These are phyloP conservation scores for Suillus variegatus DNA, from an alignment of 768 basidiomycete genomes.

Conservation along the genomic window DNA sequence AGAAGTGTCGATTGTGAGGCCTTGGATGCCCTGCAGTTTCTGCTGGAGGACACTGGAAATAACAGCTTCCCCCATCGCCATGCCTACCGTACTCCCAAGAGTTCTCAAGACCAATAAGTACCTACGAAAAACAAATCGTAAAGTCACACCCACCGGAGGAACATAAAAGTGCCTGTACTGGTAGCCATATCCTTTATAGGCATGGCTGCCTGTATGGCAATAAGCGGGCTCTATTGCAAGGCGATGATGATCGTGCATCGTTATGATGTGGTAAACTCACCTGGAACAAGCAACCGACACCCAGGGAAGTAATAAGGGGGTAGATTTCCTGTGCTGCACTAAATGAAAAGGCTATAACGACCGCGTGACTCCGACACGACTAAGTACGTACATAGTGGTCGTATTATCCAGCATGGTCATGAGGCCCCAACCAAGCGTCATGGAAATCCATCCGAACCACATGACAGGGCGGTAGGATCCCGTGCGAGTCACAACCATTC, in stretches of 20 bases:
- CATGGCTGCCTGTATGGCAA: constrained; percentile 46
- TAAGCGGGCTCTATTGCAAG: constrained; percentile 27
- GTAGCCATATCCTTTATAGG: constrained; percentile 47
- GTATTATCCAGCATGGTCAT: constrained; percentile 38
- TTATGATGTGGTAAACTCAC: constrained; percentile 8
- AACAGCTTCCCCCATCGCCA: constrained; percentile 73
- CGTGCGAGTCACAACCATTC: constrained; percentile 25
- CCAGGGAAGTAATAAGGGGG: constrained; percentile 34
- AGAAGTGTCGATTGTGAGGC: constrained; percentile 39
- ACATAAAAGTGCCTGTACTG: constrained; percentile 36
- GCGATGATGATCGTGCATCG: not conserved
- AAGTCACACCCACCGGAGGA: constrained; percentile 30
- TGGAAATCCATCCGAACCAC: constrained; percentile 30
- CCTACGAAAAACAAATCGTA: not conserved
- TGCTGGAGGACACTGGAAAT: constrained; percentile 51
- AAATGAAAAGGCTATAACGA: constrained; percentile 5
- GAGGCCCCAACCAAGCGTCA: constrained; percentile 37
- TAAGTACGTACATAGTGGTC: constrained; percentile 27
- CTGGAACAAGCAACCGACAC: constrained; percentile 38
- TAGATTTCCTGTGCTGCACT: constrained; percentile 35
- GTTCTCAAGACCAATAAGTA: constrained; percentile 41
- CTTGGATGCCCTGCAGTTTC: constrained; percentile 19
- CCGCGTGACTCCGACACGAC: not conserved
- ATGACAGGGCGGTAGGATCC: constrained; percentile 34
- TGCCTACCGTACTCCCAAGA: constrained; percentile 73